These are phyloP conservation scores for Geotrichum candidum DNA, from an alignment of 1,139 yeast species.

Conservation along the genomic window DNA sequence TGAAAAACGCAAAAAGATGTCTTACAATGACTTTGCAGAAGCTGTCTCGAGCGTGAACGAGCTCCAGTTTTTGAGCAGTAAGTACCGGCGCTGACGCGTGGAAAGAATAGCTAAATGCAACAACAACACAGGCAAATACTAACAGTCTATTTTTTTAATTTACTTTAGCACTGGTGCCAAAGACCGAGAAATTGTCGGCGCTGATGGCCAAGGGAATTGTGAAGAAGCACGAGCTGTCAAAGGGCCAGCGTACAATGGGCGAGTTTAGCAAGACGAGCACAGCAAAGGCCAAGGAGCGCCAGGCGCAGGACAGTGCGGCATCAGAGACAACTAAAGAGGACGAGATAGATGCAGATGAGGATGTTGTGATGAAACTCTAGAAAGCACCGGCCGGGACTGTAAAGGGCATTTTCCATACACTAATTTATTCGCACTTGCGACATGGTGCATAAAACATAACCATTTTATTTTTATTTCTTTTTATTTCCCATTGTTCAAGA, in stretches of 20 bases:
- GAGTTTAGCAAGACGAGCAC: constrained; percentile 11
- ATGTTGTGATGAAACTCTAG: not conserved
- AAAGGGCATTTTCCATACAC: not conserved
- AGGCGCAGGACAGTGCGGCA: not conserved
- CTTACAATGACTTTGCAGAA: constrained; percentile 67
- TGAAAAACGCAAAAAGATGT: constrained; percentile 63
- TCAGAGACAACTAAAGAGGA: not conserved
- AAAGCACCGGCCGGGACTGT: not conserved
- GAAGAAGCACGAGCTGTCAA: constrained; percentile 13
- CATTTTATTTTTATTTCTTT: not conserved
- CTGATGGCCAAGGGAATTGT: constrained; percentile 13
- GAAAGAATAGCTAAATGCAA: not conserved
- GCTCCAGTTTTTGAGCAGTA: constrained; percentile 49
- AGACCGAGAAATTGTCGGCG: constrained; percentile 15
- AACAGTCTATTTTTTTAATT: not conserved
- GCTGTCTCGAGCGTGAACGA: constrained; percentile 66
- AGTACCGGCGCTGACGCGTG: not conserved
- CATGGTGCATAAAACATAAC: not conserved
- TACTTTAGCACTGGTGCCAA: constrained; percentile 15
- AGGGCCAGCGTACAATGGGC: constrained; percentile 12
- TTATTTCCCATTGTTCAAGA: not conserved
- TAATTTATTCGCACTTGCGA: not conserved
- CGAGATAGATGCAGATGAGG: constrained; percentile 7
- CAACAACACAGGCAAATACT: not conserved
- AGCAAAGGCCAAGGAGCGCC: constrained; percentile 4